A percentile compares a stretch with the other conserved stretches of the same genome.
Evolutionary conservation across 1,139 yeast genomes (phyloP).

Genomic region (Ashbya aceris): DNA sequence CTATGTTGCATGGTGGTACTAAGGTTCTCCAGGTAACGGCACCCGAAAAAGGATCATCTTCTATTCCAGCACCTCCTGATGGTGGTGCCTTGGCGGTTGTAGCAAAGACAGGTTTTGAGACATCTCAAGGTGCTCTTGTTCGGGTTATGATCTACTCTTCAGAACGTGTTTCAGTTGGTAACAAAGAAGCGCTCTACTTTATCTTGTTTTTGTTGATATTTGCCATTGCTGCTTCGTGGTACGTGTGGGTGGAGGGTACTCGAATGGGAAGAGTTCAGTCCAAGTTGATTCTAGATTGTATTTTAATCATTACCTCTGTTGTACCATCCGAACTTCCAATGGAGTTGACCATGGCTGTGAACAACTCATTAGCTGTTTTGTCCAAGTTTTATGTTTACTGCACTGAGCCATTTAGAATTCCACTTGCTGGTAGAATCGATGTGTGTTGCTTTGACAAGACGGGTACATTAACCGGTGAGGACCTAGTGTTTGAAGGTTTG

Average conservation of each 20-base stretch:
- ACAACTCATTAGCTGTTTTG: slow-evolving; percentile 78
- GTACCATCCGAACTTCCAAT: slow-evolving; percentile 99
- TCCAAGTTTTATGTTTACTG: slow-evolving; percentile 86
- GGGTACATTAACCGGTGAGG: slow-evolving; percentile 97
- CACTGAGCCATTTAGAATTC: slow-evolving; percentile 97
- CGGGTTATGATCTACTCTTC: slow-evolving; percentile 97
- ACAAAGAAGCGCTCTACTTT: slow-evolving; percentile 86
- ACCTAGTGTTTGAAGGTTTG: slow-evolving; percentile 89
- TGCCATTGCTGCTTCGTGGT: slow-evolving; percentile 95
- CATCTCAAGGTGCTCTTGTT: slow-evolving; percentile 94
- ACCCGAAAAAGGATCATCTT: slow-evolving; percentile 39
- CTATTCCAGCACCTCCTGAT: slow-evolving; percentile 65
- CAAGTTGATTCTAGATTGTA: slow-evolving; percentile 88
- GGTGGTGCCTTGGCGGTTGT: slow-evolving; percentile 88
- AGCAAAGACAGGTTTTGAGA: slow-evolving; percentile 91
- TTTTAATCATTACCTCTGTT: slow-evolving; percentile 89
- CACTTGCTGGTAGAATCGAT: slow-evolving; percentile 95
- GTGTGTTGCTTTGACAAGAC: slow-evolving; percentile 98
- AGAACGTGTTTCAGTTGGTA: slow-evolving; percentile 94
- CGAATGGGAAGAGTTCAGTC: slow-evolving; percentile 92
- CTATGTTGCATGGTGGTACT: slow-evolving; percentile 93
- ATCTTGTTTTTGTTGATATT: slow-evolving; percentile 81
- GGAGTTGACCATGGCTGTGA: slow-evolving; percentile 98
- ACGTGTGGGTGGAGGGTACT: slow-evolving; percentile 97
- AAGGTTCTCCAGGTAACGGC: slow-evolving; percentile 85